phyloP scores from a whole-genome alignment of 768 basidiomycete species.

The button mushroom (Agaricus bisporus) region DNA sequence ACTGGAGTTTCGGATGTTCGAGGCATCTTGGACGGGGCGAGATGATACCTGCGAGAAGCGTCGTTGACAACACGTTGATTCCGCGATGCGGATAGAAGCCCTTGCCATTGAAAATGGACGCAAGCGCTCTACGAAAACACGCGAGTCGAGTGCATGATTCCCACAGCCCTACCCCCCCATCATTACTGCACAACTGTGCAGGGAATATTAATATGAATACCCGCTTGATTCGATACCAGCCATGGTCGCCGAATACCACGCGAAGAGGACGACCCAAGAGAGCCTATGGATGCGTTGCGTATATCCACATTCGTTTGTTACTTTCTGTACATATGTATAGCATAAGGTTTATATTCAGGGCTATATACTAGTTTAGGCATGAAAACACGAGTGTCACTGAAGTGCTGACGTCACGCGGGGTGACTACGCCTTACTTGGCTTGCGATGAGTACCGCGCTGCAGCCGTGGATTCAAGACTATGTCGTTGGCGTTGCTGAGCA shows the following conservation, averaged over 20 bases:
- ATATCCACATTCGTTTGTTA: conserved; percentile 6
- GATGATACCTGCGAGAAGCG: conserved; percentile 28
- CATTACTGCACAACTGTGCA: neutral
- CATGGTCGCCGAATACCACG: neutral
- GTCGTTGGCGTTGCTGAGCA: conserved; percentile 43
- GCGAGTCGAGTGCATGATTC: neutral
- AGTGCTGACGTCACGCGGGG: conserved; percentile 7
- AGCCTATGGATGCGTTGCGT: neutral
- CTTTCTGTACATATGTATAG: conserved; percentile 2
- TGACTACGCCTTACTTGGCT: conserved; percentile 25
- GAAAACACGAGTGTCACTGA: neutral
- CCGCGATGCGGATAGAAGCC: conserved; percentile 2
- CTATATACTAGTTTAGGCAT: neutral
- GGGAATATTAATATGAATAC: neutral
- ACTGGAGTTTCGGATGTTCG: conserved; percentile 82
- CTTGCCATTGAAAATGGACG: neutral
- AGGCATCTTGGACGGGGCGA: conserved; percentile 81
- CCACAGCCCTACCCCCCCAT: neutral
- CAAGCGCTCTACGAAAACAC: neutral
- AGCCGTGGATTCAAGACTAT: conserved; percentile 55
- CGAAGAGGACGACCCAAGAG: neutral
- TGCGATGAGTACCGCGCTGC: conserved; percentile 16
- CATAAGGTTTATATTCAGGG: conserved; percentile 6
- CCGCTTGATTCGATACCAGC: conserved; percentile 6
- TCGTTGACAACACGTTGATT: conserved; percentile 2